phyloP scores from a whole-genome alignment of 495 filamentous ascomycete species.

The Amorphotheca resinae region DNA sequence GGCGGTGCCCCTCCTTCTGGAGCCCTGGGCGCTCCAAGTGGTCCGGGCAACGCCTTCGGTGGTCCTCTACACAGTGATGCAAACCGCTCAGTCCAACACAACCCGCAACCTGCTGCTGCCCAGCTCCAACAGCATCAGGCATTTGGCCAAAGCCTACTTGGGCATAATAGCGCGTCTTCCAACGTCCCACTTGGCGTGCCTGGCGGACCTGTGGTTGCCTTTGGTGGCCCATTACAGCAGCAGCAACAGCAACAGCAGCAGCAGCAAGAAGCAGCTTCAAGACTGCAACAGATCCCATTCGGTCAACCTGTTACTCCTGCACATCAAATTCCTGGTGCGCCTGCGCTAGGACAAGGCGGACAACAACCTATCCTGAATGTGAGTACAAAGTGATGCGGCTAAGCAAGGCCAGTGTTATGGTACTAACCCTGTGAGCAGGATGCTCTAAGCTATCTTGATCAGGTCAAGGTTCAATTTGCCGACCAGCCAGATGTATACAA shows the following conservation, averaged over 20 bases:
- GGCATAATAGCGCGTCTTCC: slow-evolving; percentile 27
- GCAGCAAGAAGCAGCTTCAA: slow-evolving; percentile 30
- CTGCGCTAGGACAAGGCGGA: slow-evolving; percentile 54
- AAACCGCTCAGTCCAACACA: slow-evolving; percentile 46
- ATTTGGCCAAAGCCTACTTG: slow-evolving; percentile 36
- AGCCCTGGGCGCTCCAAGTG: slow-evolving; percentile 52
- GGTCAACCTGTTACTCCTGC: slow-evolving; percentile 21
- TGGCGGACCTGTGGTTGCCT: slow-evolving; percentile 26
- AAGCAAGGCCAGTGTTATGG: too few relatives aligned
- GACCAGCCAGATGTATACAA: slow-evolving; percentile 98
- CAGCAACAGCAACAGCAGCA: slow-evolving; percentile 11
- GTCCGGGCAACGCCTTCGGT: slow-evolving; percentile 52
- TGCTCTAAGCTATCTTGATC: slow-evolving; percentile 93
- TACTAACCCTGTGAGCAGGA: slow-evolving; percentile 43
- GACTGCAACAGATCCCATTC: slow-evolving; percentile 36
- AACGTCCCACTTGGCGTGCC: slow-evolving; percentile 26
- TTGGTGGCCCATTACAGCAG: slow-evolving; percentile 33
- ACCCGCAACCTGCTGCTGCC: slow-evolving; percentile 47
- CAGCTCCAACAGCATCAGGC: slow-evolving; percentile 43
- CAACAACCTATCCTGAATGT: slow-evolving; percentile 93
- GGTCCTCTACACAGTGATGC: slow-evolving; percentile 48
- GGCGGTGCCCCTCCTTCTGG: slow-evolving; percentile 46
- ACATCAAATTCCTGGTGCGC: slow-evolving; percentile 33
- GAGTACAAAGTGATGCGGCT: slow-evolving; percentile 25
- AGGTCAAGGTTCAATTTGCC: slow-evolving; percentile 96